Conservation (phyloP, 1,139 yeast species). For the Debaryomycetaceae sp. region DNA sequence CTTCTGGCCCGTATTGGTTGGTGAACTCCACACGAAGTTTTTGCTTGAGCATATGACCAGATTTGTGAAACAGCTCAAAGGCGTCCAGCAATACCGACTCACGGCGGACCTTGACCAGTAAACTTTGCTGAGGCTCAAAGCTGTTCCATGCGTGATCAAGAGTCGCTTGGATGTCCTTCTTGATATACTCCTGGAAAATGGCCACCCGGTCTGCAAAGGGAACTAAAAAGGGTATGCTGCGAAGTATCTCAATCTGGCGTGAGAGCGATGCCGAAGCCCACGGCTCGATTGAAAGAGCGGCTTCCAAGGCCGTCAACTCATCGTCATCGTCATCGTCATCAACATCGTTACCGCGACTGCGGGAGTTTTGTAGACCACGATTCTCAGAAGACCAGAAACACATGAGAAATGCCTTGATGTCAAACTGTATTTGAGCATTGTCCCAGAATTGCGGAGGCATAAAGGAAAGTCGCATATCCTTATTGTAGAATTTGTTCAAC, state of each 20-base stretch:
- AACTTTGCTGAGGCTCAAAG: slow-evolving; percentile 9
- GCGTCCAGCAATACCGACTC: slow-evolving; percentile 69
- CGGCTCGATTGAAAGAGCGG: neutral
- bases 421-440: slow-evolving; percentile 16
- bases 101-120: slow-evolving; percentile 53
- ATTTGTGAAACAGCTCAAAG: slow-evolving; percentile 38
- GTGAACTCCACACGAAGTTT: slow-evolving; percentile 61
- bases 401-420: slow-evolving; percentile 20
- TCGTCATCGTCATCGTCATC: slow-evolving; percentile 2
- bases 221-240: slow-evolving; percentile 66
- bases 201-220: slow-evolving; percentile 66
- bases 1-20: slow-evolving; percentile 65
- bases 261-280: slow-evolving; percentile 1
- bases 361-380: too few species aligned
- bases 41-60: slow-evolving; percentile 41
- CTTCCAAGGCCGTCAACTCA: neutral
- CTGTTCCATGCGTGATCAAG: slow-evolving; percentile 8
- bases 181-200: slow-evolving; percentile 57
- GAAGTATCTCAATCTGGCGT: slow-evolving; percentile 38
- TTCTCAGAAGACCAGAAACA: neutral
- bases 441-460: slow-evolving; percentile 51
- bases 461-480: slow-evolving; percentile 58
- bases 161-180: slow-evolving; percentile 30
- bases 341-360: slow-evolving; percentile 8
- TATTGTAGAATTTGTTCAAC: slow-evolving; percentile 55